Evolutionary conservation across 192 early-diverging fungal species (phyloP), one percentile per base, ranked within the genome.

Genomic region (Lobosporangium transversale): DNA sequence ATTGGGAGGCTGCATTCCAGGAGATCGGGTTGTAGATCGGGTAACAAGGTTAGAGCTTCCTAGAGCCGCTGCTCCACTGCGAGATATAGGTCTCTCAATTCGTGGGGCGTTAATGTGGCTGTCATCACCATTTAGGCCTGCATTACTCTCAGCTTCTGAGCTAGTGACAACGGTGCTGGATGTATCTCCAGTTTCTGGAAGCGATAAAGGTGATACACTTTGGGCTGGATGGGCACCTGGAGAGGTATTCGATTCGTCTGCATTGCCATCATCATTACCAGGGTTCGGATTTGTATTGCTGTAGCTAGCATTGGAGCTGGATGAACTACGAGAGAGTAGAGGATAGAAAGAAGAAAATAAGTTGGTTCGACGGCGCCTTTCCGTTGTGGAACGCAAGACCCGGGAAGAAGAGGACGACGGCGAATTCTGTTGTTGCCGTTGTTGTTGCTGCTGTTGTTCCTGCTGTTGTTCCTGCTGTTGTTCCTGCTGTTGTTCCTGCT

Each of bases 331-430:
- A 15, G 73, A 76, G 14, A 76, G 59, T 0, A 76, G 58, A 12
- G 73, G 73, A 26, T 76, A 76, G 60, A 76, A 76, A n/a, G 58
- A 67, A 9, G 64, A 67, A 18, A 76, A 76, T 33, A 76, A 48
- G 47, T 66, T 76, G 52, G 42, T 32, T 56, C 73, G 48, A 18
- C 73, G 73, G n/a, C 73, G 43, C 10, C 73, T 58, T 31, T 76
- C 73, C 43, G 53, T 50, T 1, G 45, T 49, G 20, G 73, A 66
- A 45, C 64, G 73, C 23, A 76, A 53, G 14, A 76, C 53, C 45
- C 73, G 61, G 32, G 73, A 76, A 0, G 63, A 55, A 0, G 70
- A 58, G 0, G 71, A 55, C 1, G 63, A 14, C 23, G 37, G 53
- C 29, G 52, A 48, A 21, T 35, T 49, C 36, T 35, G 35, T 24